phyloP scores from a whole-genome alignment of 1,139 yeast species.

The Scheffersomyces stambukii region DNA sequence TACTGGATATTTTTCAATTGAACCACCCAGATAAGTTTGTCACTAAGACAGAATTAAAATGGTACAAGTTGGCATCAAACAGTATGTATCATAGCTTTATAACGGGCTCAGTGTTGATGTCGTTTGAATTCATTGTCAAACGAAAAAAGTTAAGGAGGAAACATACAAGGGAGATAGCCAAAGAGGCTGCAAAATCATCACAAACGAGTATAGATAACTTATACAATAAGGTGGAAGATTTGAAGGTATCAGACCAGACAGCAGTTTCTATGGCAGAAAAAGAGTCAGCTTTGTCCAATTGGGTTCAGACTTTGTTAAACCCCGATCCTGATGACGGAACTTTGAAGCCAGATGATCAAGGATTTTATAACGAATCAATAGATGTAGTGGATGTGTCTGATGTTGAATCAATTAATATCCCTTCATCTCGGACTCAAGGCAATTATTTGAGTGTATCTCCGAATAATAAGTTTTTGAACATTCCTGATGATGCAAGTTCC shows the following conservation, averaged over 20 bases:
- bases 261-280: slow-evolving; percentile 2
- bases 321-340: slow-evolving; percentile 24
- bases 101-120: slow-evolving; percentile 54
- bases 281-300: slow-evolving; percentile 17
- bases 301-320: slow-evolving; percentile 30
- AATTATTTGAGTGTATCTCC: neutral
- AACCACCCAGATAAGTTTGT: slow-evolving; percentile 13
- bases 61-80: slow-evolving; percentile 52
- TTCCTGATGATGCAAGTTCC: slow-evolving; percentile 13
- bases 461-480: slow-evolving; percentile 1
- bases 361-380: slow-evolving; percentile 32
- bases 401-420: slow-evolving; percentile 19
- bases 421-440: neutral
- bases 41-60: slow-evolving; percentile 32
- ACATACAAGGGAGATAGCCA: neutral
- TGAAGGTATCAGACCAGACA: neutral
- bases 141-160: slow-evolving; percentile 8
- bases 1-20: slow-evolving; percentile 40
- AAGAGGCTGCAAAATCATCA: neutral
- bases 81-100: slow-evolving; percentile 44
- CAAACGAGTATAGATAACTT: neutral
- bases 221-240: neutral
- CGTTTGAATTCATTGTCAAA: slow-evolving; percentile 42
- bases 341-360: slow-evolving; percentile 35
- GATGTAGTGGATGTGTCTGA: slow-evolving; percentile 26